Base-by-base conservation (phyloP, 495 filamentous ascomycete species). In the Daldinia loculata region DNA sequence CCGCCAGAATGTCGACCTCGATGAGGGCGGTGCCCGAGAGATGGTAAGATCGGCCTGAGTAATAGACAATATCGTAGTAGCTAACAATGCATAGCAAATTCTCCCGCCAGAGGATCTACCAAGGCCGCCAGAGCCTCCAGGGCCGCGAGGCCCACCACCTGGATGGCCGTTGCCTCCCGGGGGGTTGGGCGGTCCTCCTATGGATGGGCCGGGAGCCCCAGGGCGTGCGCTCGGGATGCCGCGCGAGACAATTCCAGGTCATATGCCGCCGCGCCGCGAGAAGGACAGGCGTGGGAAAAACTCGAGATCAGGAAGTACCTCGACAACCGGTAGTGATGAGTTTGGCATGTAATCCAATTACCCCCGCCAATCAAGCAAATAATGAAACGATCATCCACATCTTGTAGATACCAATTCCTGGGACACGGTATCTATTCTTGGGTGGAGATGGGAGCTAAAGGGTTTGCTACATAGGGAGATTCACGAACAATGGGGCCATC, bases 41-140 rank as follows among this genome's bases (percentile, higher is more conserved):
- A 45, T 61, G 66, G 66, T 66, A 66, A 73, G 43, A 30, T 29
- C 30, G 32, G 11, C 15, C 11, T 7, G 6, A 9, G 14, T 17
- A 0, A 6, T 14, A 17, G 24, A 29, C 1, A 27, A 34, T 6
- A 9, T 38, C 17, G 32, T 36, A 50, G 24, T 45, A 53, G 59
- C 65, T 41, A 36, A 56, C 12, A 36, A 22, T 22, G 30, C 34
- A 22, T 39, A 72, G 56, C 43, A 22, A 48, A 48, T 48, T 0
- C 1, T 12, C 8, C 43, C 19, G 6, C 8, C 3, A 48, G 1
- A 19, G 19, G 43, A 11, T 11, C 19, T 6, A 6, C 8, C 43
- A 24, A 3, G 43, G 1, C 41, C 17, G 17, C 17, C n/a, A n/a
- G 9, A 8, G 0, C 43, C 43, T 2, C 17, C 43, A 9, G 12